Conservation (phyloP, 306 rosid genomes). For the Albizia julibrissin region DNA sequence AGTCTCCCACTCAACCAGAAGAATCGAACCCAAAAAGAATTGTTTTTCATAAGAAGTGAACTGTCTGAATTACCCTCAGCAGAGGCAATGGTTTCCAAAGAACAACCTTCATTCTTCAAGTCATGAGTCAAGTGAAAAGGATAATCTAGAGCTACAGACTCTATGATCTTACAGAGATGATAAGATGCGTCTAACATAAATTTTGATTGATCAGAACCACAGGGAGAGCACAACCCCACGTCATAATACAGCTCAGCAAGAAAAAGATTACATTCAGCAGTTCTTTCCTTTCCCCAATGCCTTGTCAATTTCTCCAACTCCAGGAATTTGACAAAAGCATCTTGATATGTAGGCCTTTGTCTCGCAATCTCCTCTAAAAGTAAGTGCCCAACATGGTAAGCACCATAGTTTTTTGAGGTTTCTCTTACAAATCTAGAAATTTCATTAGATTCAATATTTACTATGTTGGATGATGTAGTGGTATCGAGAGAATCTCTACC, state of each 20-base stretch:
- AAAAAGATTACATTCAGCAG: constrained; percentile 75
- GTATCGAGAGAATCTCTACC: constrained; percentile 42
- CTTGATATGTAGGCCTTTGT: constrained; percentile 58
- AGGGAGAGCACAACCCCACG: constrained; percentile 61
- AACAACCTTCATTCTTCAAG: constrained; percentile 42
- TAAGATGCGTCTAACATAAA: constrained; percentile 80
- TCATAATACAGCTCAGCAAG: constrained; percentile 89
- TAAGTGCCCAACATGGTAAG: constrained; percentile 83
- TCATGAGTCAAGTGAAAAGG: constrained; percentile 53
- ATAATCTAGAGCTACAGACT: constrained; percentile 78
- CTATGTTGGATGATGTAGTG: constrained; percentile 42
- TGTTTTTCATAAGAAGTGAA: constrained; percentile 47
- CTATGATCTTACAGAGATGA: constrained; percentile 92
- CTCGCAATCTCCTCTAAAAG: constrained; percentile 78
- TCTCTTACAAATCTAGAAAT: constrained; percentile 66
- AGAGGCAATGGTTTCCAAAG: constrained; percentile 39
- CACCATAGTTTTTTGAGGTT: constrained; percentile 74
- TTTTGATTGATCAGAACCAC: constrained; percentile 62
- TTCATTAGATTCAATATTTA: constrained; percentile 60
- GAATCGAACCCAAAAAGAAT: constrained; percentile 79
- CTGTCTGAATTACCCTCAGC: constrained; percentile 39
- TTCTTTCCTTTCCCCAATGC: constrained; percentile 92
- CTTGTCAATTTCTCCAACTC: constrained; percentile 91
- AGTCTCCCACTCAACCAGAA: constrained; percentile 95
- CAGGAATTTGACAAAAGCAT: constrained; percentile 72